Evolutionary conservation across 495 filamentous ascomycete species (phyloP).

Genomic region (Neurospora terricola): DNA sequence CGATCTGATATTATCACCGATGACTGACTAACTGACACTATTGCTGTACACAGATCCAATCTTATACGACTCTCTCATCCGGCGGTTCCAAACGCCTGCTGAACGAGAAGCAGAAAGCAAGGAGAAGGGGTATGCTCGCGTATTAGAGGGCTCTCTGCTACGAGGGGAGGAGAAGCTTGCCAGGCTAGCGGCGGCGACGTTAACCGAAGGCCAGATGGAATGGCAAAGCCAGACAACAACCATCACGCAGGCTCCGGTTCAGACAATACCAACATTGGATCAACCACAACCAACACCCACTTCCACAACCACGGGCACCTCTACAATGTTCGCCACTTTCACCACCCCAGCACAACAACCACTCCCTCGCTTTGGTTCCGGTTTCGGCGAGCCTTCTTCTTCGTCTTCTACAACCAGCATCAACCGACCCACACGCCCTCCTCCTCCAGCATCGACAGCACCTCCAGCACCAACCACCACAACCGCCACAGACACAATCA

Average conservation of each 20-base stretch:
- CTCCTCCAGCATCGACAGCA: neutral
- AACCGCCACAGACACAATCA: neutral
- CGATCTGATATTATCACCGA: neutral
- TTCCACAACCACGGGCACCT: neutral
- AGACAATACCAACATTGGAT: neutral
- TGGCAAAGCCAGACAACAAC: neutral
- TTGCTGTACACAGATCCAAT: constrained; percentile 50
- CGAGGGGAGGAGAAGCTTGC: constrained; percentile 66
- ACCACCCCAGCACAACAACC: neutral
- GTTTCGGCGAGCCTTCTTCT: neutral
- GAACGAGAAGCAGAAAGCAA: constrained; percentile 66
- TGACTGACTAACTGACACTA: neutral
- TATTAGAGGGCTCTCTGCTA: constrained; percentile 59
- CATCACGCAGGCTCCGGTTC: neutral
- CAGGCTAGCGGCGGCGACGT: constrained; percentile 38
- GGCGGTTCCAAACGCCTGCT: constrained; percentile 61
- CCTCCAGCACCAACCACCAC: neutral
- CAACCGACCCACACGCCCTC: neutral
- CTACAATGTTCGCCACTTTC: neutral
- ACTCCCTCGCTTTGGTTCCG: neutral
- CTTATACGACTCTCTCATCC: constrained; percentile 69
- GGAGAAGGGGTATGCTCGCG: constrained; percentile 61
- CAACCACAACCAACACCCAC: neutral
- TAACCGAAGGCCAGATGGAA: neutral
- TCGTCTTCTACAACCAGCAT: neutral